A percentile compares a stretch with the other conserved stretches of the same genome.
Conservation (phyloP, 306 rosid genomes). For the Cucumis cinereus region DNA sequence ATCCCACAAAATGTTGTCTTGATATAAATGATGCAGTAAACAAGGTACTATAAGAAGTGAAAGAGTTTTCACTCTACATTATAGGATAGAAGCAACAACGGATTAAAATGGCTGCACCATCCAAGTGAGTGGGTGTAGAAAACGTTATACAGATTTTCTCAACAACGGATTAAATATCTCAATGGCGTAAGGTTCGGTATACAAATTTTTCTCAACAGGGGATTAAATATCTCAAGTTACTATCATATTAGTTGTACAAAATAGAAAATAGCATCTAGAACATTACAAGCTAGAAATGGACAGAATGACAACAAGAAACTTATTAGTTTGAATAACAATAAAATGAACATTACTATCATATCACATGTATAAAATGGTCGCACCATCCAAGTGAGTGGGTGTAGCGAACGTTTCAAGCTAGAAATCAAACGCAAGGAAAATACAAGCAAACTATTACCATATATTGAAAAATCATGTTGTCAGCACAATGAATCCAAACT, state of each 20-base stretch:
- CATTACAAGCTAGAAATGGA: too few relatives aligned
- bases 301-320: too few relatives aligned
- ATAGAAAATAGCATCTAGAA: not conserved
- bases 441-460: too few relatives aligned
- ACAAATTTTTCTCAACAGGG: not conserved
- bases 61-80: not conserved
- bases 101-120: too few relatives aligned
- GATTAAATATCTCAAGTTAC: not conserved
- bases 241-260: not conserved
- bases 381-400: not conserved
- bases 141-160: too few relatives aligned
- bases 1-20: not conserved
- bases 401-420: not conserved
- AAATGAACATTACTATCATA: too few relatives aligned
- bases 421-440: not conserved
- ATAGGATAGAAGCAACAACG: not conserved
- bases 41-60: not conserved
- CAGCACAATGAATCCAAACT: constrained; percentile 13
- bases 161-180: not conserved
- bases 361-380: not conserved
- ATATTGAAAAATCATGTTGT: too few relatives aligned
- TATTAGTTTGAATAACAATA: too few relatives aligned
- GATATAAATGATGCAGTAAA: not conserved
- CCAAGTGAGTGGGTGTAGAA: too few relatives aligned
- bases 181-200: not conserved